Conservation (phyloP, 805 yeast genomes). For the Wickerhamiella siamensis region DNA sequence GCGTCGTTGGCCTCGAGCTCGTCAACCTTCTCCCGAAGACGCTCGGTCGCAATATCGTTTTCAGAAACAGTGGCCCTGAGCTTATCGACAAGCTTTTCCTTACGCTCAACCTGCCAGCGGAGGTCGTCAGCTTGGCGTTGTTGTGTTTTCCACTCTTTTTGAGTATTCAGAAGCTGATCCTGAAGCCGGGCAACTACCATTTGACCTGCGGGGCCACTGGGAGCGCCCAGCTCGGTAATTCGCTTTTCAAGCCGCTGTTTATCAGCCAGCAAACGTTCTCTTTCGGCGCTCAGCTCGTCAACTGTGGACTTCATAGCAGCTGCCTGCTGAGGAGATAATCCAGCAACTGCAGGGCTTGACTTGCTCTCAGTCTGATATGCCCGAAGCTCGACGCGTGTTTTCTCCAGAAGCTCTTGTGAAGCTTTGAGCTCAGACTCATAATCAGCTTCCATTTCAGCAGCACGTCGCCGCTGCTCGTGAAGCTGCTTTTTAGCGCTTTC, state of each 20-base stretch:
- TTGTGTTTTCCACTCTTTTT: constrained; percentile 14
- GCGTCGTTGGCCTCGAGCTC: constrained; percentile 18
- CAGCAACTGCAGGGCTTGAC: background rate
- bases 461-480: constrained; percentile 5
- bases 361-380: background rate
- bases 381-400: background rate
- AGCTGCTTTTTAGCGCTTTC: constrained; percentile 35
- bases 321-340: constrained; percentile 29
- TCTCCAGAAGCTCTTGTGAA: constrained; percentile 1
- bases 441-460: constrained; percentile 7
- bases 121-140: constrained; percentile 18
- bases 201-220: constrained; percentile 22
- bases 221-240: constrained; percentile 31
- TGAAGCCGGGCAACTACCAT: constrained; percentile 16
- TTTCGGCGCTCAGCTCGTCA: constrained; percentile 46
- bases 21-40: constrained; percentile 28
- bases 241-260: constrained; percentile 34
- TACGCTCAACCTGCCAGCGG: constrained; percentile 16
- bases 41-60: constrained; percentile 33
- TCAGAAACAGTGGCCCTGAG: constrained; percentile 39
- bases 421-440: constrained; percentile 7
- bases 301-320: constrained; percentile 42
- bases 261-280: constrained; percentile 43
- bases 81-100: constrained; percentile 19
- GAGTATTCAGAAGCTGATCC: constrained; percentile 27